A percentile compares a stretch with the other conserved stretches of the same genome.
These are phyloP conservation scores for Sarocladiaceae sp. DNA, from an alignment of 2,329 filamentous ascomycete genomes.

Conservation along the genomic window DNA sequence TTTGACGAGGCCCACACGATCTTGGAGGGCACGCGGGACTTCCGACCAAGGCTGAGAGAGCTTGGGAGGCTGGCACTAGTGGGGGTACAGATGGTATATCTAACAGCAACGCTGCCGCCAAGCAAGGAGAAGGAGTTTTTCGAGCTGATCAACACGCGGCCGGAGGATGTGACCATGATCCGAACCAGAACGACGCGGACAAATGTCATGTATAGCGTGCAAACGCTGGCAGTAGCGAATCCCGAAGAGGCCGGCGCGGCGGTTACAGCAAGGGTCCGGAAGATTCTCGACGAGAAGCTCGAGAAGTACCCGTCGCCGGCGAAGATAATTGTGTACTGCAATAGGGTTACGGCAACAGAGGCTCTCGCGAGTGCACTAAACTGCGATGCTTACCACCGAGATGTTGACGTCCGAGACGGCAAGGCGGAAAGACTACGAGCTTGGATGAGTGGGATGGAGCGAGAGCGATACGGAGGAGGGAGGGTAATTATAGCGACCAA, in stretches of 20 bases:
- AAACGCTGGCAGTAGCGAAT: too few species aligned
- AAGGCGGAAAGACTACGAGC: background rate
- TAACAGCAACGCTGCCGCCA: conserved; percentile 2
- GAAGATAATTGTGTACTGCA: too few species aligned
- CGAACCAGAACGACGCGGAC: too few species aligned
- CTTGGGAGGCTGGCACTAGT: background rate
- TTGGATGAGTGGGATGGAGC: conserved; percentile 1
- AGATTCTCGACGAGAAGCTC: too few species aligned
- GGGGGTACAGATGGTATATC: conserved; percentile 5
- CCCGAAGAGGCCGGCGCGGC: too few species aligned
- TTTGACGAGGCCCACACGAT: conserved; percentile 3
- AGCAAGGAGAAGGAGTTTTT: background rate
- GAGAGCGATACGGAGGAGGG: conserved; percentile 4
- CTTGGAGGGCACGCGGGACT: background rate
- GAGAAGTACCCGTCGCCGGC: too few species aligned
- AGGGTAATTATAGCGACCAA: conserved; percentile 11
- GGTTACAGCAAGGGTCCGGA: too few species aligned
- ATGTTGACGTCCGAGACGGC: background rate
- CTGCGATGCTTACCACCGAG: background rate
- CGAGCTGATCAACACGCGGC: too few species aligned
- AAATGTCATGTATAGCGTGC: too few species aligned
- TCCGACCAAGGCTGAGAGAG: background rate
- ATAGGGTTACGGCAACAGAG: too few species aligned
- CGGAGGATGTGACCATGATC: too few species aligned
- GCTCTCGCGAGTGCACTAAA: background rate